phyloP scores from a whole-genome alignment of 352 stramenopile species.

The Globisporangium cederbergense region DNA sequence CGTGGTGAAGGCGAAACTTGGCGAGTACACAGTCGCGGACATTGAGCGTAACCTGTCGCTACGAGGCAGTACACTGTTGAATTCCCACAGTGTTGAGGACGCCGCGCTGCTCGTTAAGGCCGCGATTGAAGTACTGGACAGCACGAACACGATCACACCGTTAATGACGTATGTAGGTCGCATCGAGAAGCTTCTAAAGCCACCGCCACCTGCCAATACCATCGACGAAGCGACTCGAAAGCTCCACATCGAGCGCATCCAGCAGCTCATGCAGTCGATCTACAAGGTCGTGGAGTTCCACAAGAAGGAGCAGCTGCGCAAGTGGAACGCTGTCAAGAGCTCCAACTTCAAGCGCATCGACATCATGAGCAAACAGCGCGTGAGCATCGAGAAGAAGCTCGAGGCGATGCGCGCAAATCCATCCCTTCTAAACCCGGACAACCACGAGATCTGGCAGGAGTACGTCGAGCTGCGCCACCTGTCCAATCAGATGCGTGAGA shows the following conservation, averaged over 20 bases:
- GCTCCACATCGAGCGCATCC: constrained; percentile 35
- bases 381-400: constrained; percentile 55
- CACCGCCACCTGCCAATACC: constrained; percentile 5
- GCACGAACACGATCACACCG: constrained; percentile 32
- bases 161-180: constrained; percentile 47
- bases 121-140: constrained; percentile 46
- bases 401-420: constrained; percentile 48
- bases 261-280: constrained; percentile 49
- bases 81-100: constrained; percentile 31
- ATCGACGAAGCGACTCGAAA: constrained; percentile 11
- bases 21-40: constrained; percentile 55
- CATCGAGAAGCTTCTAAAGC: constrained; percentile 46
- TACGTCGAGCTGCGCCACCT: constrained; percentile 70
- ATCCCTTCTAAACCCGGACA: constrained; percentile 41
- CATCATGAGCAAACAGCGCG: constrained; percentile 52
- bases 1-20: constrained; percentile 40
- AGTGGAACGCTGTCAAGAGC: constrained; percentile 54
- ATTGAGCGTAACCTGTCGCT: constrained; percentile 53
- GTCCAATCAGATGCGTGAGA: constrained; percentile 48
- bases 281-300: constrained; percentile 41
- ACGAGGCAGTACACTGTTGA: constrained; percentile 33
- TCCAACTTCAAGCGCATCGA: constrained; percentile 67
- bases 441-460: constrained; percentile 51
- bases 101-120: constrained; percentile 51
- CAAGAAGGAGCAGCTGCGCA: constrained; percentile 40